These are phyloP conservation scores for Neurospora sublineolata DNA, from an alignment of 495 filamentous ascomycete genomes.

Conservation along the genomic window DNA sequence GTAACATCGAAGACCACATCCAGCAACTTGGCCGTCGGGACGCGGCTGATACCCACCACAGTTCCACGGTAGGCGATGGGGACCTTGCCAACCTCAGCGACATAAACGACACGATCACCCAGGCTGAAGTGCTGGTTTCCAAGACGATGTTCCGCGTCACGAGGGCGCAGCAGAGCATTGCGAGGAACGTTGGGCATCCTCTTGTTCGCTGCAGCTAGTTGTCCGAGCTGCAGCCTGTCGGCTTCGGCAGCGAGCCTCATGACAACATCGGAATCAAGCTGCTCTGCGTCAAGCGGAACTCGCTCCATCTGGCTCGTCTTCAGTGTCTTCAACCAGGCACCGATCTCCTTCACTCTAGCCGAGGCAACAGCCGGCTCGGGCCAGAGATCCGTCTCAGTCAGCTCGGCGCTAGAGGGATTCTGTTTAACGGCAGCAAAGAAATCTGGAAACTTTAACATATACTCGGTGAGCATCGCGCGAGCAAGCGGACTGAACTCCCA, in stretches of 20 bases:
- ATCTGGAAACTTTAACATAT: slow-evolving; percentile 89
- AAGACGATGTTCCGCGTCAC: slow-evolving; percentile 83
- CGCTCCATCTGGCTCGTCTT: slow-evolving; percentile 84
- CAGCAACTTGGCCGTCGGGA: slow-evolving; percentile 64
- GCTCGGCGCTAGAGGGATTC: slow-evolving; percentile 39
- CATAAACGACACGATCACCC: slow-evolving; percentile 87
- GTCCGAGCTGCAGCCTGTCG: slow-evolving; percentile 41
- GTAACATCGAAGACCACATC: slow-evolving; percentile 88
- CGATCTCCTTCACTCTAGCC: slow-evolving; percentile 72
- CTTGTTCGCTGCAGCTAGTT: slow-evolving; percentile 32
- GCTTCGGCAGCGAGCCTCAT: slow-evolving; percentile 68
- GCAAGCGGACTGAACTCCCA: slow-evolving; percentile 95
- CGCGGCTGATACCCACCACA: slow-evolving; percentile 81
- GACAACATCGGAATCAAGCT: slow-evolving; percentile 85
- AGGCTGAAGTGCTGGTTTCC: slow-evolving; percentile 73
- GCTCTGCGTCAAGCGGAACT: slow-evolving; percentile 88
- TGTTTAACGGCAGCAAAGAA: slow-evolving; percentile 80
- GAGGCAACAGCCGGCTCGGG: slow-evolving; percentile 51
- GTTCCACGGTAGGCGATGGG: slow-evolving; percentile 88
- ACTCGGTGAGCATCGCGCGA: slow-evolving; percentile 64
- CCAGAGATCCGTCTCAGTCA: slow-evolving; percentile 73
- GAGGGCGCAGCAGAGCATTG: slow-evolving; percentile 75
- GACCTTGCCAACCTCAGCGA: slow-evolving; percentile 85
- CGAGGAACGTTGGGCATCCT: slow-evolving; percentile 71
- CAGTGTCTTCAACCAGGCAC: slow-evolving; percentile 78